phyloP scores from a whole-genome alignment of 106 monocot genomes.

The Acorus gramineus region DNA sequence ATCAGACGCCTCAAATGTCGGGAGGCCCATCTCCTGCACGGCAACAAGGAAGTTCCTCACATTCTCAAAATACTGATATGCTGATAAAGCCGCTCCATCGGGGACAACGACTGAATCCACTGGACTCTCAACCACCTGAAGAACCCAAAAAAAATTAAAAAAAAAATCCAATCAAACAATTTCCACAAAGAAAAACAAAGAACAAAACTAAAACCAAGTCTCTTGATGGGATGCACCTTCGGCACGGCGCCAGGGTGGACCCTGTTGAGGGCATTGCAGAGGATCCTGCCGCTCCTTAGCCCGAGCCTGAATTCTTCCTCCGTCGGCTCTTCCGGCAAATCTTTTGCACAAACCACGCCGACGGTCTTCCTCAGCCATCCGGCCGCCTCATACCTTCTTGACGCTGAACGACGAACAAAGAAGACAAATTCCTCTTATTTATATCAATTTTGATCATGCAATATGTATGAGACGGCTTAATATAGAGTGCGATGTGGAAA shows the following conservation, averaged over 20 bases:
- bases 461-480: not conserved
- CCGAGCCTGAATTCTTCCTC: constrained; percentile 78
- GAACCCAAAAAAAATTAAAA: not conserved
- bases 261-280: constrained; percentile 85
- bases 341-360: constrained; percentile 43
- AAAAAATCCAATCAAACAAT: not conserved
- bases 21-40: constrained; percentile 70
- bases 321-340: constrained; percentile 74
- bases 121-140: constrained; percentile 71
- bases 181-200: not conserved
- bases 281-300: constrained; percentile 73
- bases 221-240: constrained; percentile 35
- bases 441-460: not conserved
- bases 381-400: constrained; percentile 73
- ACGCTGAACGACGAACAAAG: constrained; percentile 24
- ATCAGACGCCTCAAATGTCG: constrained; percentile 90
- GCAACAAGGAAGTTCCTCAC: constrained; percentile 88
- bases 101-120: constrained; percentile 51
- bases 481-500: too few relatives aligned
- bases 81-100: constrained; percentile 76
- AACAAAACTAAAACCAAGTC: too few relatives aligned
- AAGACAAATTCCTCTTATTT: not conserved
- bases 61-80: constrained; percentile 98
- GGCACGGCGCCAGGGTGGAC: constrained; percentile 73
- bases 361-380: constrained; percentile 64